These are phyloP conservation scores for Pseudoperonospora humuli DNA, from an alignment of 352 stramenopile genomes.

Conservation along the genomic window DNA sequence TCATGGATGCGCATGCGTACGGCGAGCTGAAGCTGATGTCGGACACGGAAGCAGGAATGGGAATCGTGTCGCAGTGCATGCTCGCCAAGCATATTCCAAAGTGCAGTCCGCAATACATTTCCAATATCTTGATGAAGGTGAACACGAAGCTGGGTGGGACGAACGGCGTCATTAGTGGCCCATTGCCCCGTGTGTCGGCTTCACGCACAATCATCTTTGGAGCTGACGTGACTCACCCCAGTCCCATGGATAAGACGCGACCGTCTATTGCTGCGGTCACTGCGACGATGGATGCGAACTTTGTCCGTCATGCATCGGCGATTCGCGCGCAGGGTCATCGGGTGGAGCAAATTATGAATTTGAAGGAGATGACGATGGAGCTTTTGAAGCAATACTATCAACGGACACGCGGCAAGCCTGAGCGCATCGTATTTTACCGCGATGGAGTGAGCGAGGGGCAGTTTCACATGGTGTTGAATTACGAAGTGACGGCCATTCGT, in stretches of 20 bases:
- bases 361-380: conserved; percentile 58
- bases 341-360: conserved; percentile 65
- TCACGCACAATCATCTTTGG: conserved; percentile 73
- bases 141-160: conserved; percentile 70
- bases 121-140: conserved; percentile 74
- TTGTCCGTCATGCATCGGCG: conserved; percentile 52
- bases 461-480: conserved; percentile 76
- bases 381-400: conserved; percentile 71
- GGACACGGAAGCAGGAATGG: conserved; percentile 48
- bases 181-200: conserved; percentile 35
- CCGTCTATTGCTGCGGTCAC: conserved; percentile 79
- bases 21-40: conserved; percentile 71
- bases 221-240: conserved; percentile 78
- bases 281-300: conserved; percentile 68
- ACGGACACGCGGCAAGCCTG: conserved; percentile 42
- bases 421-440: conserved; percentile 81
- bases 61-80: conserved; percentile 74
- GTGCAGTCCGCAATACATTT: conserved; percentile 55
- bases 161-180: conserved; percentile 44
- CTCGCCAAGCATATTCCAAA: conserved; percentile 52
- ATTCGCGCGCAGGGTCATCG: conserved; percentile 70
- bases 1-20: conserved; percentile 37
- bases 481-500: conserved; percentile 70
- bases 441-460: conserved; percentile 86
- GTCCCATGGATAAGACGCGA: conserved; percentile 56